These are phyloP conservation scores for Saitoella complicata DNA, from an alignment of 805 yeast species.

Conservation along the genomic window DNA sequence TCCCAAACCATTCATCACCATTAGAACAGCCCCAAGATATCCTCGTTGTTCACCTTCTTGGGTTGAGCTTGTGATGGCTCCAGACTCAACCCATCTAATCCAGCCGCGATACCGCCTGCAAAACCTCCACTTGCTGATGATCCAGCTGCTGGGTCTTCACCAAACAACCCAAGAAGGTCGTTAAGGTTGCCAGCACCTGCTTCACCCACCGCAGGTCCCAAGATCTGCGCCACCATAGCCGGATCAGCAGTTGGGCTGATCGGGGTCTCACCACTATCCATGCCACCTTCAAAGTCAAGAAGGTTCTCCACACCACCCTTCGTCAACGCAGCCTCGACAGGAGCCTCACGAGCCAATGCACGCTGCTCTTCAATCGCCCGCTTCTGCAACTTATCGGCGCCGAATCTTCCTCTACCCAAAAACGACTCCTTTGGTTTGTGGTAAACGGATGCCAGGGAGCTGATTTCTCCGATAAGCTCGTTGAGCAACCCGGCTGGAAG, in stretches of 20 bases:
- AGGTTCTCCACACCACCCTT: slow-evolving; percentile 55
- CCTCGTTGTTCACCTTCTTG: too few species aligned
- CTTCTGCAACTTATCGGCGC: slow-evolving; percentile 25
- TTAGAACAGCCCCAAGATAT: too few species aligned
- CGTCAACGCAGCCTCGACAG: slow-evolving; percentile 20
- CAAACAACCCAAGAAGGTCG: too few species aligned
- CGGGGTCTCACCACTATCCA: slow-evolving; percentile 17
- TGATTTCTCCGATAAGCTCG: slow-evolving; percentile 55
- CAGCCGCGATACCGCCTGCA: not conserved
- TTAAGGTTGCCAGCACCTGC: slow-evolving; percentile 12
- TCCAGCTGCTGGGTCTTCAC: slow-evolving; percentile 10
- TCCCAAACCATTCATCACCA: too few species aligned
- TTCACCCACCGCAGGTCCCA: slow-evolving; percentile 27
- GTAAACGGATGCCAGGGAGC: slow-evolving; percentile 76
- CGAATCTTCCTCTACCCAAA: slow-evolving; percentile 29
- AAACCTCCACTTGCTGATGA: slow-evolving; percentile 8
- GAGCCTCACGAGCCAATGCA: slow-evolving; percentile 60
- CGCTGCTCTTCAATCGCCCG: slow-evolving; percentile 61
- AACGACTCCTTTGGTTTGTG: slow-evolving; percentile 65
- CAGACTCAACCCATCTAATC: too few species aligned
- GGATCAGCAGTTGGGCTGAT: slow-evolving; percentile 20
- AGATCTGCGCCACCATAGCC: slow-evolving; percentile 59
- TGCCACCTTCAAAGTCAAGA: slow-evolving; percentile 69
- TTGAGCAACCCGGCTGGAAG: slow-evolving; percentile 55
- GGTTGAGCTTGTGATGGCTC: too few species aligned